These are phyloP conservation scores for Saturnispora kantuleensis DNA, from an alignment of 805 yeast species.

Conservation along the genomic window DNA sequence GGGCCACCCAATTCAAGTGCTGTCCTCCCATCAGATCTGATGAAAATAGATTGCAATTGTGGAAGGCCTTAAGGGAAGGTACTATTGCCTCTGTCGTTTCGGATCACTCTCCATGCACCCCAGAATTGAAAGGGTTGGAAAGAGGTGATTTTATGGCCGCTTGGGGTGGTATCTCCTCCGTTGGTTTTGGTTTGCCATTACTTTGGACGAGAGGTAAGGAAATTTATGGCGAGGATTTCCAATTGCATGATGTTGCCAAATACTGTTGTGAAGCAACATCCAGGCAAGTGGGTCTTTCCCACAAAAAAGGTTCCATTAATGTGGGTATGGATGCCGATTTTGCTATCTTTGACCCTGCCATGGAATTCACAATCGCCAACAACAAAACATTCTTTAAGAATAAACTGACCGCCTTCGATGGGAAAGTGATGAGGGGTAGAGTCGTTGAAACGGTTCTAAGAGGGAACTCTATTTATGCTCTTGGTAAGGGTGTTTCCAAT, in stretches of 20 bases:
- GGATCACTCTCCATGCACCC: conserved; percentile 95
- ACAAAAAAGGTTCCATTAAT: conserved; percentile 61
- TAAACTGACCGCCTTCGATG: conserved; percentile 82
- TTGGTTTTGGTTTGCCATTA: conserved; percentile 81
- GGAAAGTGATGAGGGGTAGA: conserved; percentile 55
- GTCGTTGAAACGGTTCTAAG: conserved; percentile 74
- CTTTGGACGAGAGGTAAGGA: conserved; percentile 65
- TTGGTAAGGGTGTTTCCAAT: conserved; percentile 44
- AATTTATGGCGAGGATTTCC: conserved; percentile 16
- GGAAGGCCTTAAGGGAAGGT: conserved; percentile 65
- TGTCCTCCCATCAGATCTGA: conserved; percentile 89
- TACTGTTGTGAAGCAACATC: conserved; percentile 88
- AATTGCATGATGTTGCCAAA: conserved; percentile 48
- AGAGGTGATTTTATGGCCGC: conserved; percentile 84
- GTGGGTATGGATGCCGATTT: conserved; percentile 86
- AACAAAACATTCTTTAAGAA: conserved; percentile 64
- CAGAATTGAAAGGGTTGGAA: conserved; percentile 72
- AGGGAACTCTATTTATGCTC: conserved; percentile 59
- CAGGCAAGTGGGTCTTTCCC: conserved; percentile 66
- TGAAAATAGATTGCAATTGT: conserved; percentile 57
- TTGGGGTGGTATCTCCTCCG: conserved; percentile 95
- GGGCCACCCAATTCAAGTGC: conserved; percentile 80
- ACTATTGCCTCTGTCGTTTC: conserved; percentile 79
- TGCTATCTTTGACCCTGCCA: conserved; percentile 64
- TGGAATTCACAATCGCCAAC: conserved; percentile 40